Evolutionary conservation across 2,329 filamentous ascomycete species (phyloP).

Genomic region (Herpotrichia juniperi): DNA sequence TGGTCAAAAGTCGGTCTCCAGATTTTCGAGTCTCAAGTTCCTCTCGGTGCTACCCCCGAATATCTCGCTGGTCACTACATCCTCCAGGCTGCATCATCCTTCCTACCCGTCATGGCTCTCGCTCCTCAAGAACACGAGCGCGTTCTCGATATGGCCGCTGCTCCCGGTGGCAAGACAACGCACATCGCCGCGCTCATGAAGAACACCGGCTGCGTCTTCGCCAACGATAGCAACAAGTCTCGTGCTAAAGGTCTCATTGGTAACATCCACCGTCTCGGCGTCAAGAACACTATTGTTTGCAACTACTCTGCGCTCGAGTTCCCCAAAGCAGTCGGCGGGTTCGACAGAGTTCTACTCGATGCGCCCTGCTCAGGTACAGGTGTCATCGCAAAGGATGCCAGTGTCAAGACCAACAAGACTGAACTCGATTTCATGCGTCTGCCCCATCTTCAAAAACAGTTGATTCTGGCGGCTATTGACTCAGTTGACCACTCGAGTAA

Average conservation of each 20-base stretch:
- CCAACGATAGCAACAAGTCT: slow-evolving; percentile 93
- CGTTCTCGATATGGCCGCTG: slow-evolving; percentile 91
- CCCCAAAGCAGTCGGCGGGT: slow-evolving; percentile 91
- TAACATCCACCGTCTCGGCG: slow-evolving; percentile 90
- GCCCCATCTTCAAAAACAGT: slow-evolving; percentile 92
- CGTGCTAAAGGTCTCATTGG: slow-evolving; percentile 97
- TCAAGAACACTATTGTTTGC: slow-evolving; percentile 92
- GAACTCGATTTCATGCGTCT: slow-evolving; percentile 93
- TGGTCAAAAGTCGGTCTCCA: slow-evolving; percentile 99
- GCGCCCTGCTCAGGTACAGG: slow-evolving; percentile 96
- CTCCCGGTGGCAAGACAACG: slow-evolving; percentile 94
- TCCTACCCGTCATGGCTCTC: slow-evolving; percentile 96
- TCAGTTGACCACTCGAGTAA: slow-evolving; percentile 90
- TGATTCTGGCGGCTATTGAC: slow-evolving; percentile 91
- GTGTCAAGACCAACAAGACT: slow-evolving; percentile 98
- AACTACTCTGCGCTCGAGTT: slow-evolving; percentile 95
- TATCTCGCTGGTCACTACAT: slow-evolving; percentile 96
- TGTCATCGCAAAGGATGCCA: slow-evolving; percentile 95
- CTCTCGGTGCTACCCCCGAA: slow-evolving; percentile 92
- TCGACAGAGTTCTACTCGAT: slow-evolving; percentile 92
- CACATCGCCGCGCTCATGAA: slow-evolving; percentile 97
- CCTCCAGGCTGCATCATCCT: slow-evolving; percentile 93
- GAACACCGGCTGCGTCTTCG: slow-evolving; percentile 94
- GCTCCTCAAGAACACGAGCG: slow-evolving; percentile 93
- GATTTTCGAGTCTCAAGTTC: slow-evolving; percentile 87